Evolutionary conservation across 768 basidiomycete species (phyloP).

Genomic region (Tylopilus felleus): DNA sequence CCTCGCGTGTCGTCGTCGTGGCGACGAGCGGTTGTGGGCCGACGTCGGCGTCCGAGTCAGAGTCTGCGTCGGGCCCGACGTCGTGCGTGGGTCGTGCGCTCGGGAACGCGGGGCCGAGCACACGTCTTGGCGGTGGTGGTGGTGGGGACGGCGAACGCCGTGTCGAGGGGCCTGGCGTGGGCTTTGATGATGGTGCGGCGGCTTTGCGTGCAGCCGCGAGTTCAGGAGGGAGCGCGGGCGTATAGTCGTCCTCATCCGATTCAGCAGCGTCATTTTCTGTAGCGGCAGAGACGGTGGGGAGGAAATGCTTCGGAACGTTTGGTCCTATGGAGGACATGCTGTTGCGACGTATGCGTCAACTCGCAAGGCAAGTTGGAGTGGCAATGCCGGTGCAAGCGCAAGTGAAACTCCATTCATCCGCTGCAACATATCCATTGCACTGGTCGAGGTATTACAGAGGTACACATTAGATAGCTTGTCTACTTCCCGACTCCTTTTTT

Average conservation of each 20-base stretch:
- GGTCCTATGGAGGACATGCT: conserved; percentile 50
- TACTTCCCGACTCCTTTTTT: neutral
- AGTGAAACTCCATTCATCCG: too few relatives aligned
- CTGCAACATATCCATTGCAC: too few relatives aligned
- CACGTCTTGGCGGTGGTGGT: conserved; percentile 29
- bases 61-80: conserved; percentile 32
- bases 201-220: conserved; percentile 44
- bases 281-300: conserved; percentile 14
- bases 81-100: conserved; percentile 32
- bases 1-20: conserved; percentile 37
- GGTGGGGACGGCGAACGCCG: conserved; percentile 15
- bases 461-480: neutral
- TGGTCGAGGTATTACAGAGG: neutral
- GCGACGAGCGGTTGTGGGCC: conserved; percentile 71
- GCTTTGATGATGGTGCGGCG: conserved; percentile 23
- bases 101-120: conserved; percentile 55
- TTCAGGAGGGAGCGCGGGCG: conserved; percentile 74
- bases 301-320: conserved; percentile 50
- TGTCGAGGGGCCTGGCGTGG: conserved; percentile 25
- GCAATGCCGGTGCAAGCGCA: too few relatives aligned
- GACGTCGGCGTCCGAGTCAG: conserved; percentile 73
- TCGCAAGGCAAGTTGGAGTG: too few relatives aligned
- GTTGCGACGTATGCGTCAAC: neutral
- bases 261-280: conserved; percentile 27
- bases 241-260: conserved; percentile 61